Conservation (phyloP, 148 eudicot genomes). For the Camellia japonica region DNA sequence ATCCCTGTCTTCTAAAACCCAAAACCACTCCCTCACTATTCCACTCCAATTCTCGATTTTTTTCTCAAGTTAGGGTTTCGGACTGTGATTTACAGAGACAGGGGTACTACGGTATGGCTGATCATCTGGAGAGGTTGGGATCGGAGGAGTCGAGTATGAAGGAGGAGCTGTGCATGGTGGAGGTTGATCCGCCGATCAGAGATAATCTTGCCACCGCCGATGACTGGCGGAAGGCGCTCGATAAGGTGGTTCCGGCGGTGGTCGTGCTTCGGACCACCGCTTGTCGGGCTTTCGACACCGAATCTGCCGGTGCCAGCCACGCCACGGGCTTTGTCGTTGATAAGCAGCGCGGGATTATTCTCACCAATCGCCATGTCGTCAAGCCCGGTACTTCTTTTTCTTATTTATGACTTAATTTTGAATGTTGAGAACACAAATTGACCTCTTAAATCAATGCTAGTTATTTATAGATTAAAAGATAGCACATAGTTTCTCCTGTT, state of each 20-base stretch:
- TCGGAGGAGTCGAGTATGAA: slow-evolving; percentile 50
- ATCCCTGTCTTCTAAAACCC: too few relatives aligned
- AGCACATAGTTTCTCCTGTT: background rate
- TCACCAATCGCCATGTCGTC: slow-evolving; percentile 95
- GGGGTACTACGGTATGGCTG: slow-evolving; percentile 29
- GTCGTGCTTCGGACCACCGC: slow-evolving; percentile 90
- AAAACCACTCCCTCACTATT: too few relatives aligned
- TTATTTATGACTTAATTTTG: too few relatives aligned
- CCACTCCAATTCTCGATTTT: too few relatives aligned
- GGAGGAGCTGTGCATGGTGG: slow-evolving; percentile 65
- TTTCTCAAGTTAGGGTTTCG: background rate
- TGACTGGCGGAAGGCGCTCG: slow-evolving; percentile 86
- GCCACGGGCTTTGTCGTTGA: slow-evolving; percentile 97
- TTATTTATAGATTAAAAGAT: too few relatives aligned
- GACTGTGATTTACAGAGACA: background rate
- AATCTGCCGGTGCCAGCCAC: slow-evolving; percentile 75
- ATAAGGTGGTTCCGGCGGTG: slow-evolving; percentile 83
- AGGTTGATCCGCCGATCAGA: slow-evolving; percentile 60
- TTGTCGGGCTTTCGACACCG: slow-evolving; percentile 90
- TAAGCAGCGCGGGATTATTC: slow-evolving; percentile 78
- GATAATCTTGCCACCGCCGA: slow-evolving; percentile 68
- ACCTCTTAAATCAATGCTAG: too few relatives aligned
- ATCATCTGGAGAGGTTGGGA: slow-evolving; percentile 55
- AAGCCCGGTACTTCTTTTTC: slow-evolving; percentile 54
- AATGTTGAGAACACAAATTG: too few relatives aligned